Evolutionary conservation across 2,329 filamentous ascomycete species (phyloP), one percentile per base, ranked within the genome.

Genomic region (Exophiala oligosperma): DNA sequence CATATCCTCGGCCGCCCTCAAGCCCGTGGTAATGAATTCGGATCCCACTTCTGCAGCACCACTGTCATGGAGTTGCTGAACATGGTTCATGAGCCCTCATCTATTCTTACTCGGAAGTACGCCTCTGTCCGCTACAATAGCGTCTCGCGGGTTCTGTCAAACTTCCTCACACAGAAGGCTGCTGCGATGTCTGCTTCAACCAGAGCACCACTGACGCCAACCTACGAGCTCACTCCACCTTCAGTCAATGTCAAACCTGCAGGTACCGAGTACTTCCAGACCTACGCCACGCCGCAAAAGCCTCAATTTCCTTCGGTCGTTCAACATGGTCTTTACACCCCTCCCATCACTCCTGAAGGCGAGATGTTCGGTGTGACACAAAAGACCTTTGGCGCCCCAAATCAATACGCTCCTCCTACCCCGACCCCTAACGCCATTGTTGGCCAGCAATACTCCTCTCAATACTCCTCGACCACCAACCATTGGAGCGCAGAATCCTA

Each of bases 1-100:
- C 93, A 90, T 71, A 91, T 99, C 63, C 83, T 97, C 9, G 87
- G 87, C 69, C 87, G 91, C 59, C 84, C 87, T 41, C 91, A 96
- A 73, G 82, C 87, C 64, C 85, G 85, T 63, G 87, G 90, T 61
- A 84, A 83, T 40, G 88, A 92, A 64, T 95, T 91, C 90, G 86
- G 83, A 58, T 79, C 75, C 47, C 76, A 77, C 58, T 82, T 79
- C 64, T 78, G 80, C 65, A 77, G 75, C 35, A 74, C 74, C 65
- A 80, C 77, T 4, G 78, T 88, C 17, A 78, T 86, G 61, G 81
- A 81, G 61, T 74, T 89, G 55, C 86, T 84, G 21, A 85, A 88
- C 70, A 82, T 87, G 68, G 75, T 90, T 52, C 81, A 85, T 65
- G 81, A 85, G 65, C 87, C 87, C 41, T 90, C 87, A 7, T 81